These are phyloP conservation scores for Aeminium ludgeri DNA, from an alignment of 495 filamentous ascomycete genomes.

Conservation along the genomic window DNA sequence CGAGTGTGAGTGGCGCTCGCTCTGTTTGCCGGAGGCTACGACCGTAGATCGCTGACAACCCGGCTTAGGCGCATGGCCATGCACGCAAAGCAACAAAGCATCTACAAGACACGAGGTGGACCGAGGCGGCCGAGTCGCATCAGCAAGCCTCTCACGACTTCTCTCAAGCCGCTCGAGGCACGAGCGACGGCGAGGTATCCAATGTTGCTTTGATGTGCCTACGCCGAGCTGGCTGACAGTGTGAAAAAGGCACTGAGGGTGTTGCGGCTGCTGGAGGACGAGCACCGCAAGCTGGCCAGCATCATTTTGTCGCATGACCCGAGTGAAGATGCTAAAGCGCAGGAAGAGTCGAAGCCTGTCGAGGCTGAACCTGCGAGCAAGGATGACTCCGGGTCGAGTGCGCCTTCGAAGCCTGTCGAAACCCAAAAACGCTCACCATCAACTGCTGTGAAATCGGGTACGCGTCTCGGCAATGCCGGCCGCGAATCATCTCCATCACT, in stretches of 20 bases:
- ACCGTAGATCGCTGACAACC: not conserved
- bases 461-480: not conserved
- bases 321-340: not conserved
- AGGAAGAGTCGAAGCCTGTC: not conserved
- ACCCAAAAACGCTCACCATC: not conserved
- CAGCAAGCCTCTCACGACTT: slow-evolving; percentile 81
- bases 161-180: slow-evolving; percentile 58
- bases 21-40: not conserved
- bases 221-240: slow-evolving; percentile 3
- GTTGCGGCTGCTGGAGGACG: slow-evolving; percentile 64
- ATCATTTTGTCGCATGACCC: slow-evolving; percentile 40
- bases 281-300: slow-evolving; percentile 64
- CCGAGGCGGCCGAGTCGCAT: slow-evolving; percentile 71
- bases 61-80: slow-evolving; percentile 64
- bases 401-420: slow-evolving; percentile 2
- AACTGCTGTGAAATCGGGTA: slow-evolving; percentile 6
- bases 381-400: slow-evolving; percentile 11
- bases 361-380: not conserved
- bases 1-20: slow-evolving; percentile 29
- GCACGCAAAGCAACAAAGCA: slow-evolving; percentile 60
- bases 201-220: not conserved
- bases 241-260: slow-evolving; percentile 52
- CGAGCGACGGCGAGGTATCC: slow-evolving; percentile 54
- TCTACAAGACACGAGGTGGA: slow-evolving; percentile 56
- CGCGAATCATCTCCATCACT: slow-evolving; percentile 14